Evolutionary conservation across 768 basidiomycete species (phyloP).

Genomic region (Leccinellum luteum): DNA sequence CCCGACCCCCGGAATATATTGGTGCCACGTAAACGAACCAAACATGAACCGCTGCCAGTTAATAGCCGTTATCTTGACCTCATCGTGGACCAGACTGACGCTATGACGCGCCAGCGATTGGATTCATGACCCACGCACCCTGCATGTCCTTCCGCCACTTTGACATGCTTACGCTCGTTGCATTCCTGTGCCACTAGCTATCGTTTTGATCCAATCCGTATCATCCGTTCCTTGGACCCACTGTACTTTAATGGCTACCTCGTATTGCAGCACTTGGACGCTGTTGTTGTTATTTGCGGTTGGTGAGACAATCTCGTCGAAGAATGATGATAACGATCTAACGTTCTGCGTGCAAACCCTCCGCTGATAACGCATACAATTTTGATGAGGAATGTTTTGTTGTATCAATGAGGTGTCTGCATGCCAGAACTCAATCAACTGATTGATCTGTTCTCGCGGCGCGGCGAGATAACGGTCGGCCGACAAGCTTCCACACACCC

Average conservation of each 20-base stretch:
- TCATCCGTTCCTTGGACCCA: slow-evolving; percentile 19
- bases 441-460: not conserved
- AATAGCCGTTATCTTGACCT: slow-evolving; percentile 15
- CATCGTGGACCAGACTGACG: not conserved
- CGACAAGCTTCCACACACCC: not conserved
- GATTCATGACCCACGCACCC: slow-evolving; percentile 4
- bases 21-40: slow-evolving; percentile 1
- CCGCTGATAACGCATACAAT: not conserved
- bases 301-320: slow-evolving; percentile 1
- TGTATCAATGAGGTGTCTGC: not conserved
- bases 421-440: slow-evolving; percentile 6
- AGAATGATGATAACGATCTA: not conserved
- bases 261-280: not conserved
- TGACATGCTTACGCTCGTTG: not conserved
- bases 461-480: not conserved
- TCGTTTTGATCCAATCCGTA: not conserved
- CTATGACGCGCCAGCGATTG: not conserved
- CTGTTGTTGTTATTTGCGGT: slow-evolving; percentile 3
- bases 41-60: slow-evolving; percentile 1
- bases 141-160: slow-evolving; percentile 17
- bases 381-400: not conserved
- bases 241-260: not conserved
- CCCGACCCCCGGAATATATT: not conserved
- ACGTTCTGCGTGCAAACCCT: not conserved
- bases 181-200: slow-evolving; percentile 7